A percentile compares a stretch with the other conserved stretches of the same genome.
Evolutionary conservation across 2,329 filamentous ascomycete genomes (phyloP).

Genomic region (Exophiala xenobiotica): DNA sequence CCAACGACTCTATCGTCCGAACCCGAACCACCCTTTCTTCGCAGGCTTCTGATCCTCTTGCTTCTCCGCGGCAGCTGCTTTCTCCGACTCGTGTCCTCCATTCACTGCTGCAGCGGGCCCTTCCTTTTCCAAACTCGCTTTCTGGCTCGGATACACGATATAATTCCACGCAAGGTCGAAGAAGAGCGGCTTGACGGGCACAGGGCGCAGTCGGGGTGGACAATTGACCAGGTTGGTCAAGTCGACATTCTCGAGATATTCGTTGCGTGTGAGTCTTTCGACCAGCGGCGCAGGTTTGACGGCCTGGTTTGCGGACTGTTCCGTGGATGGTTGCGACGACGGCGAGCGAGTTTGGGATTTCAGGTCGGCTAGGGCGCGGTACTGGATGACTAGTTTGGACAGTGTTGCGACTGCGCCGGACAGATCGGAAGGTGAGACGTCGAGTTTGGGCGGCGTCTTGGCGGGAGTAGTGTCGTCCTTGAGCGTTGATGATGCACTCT

Average conservation of each 20-base stretch:
- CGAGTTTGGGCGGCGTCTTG: conserved; percentile 61
- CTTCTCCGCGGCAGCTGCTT: conserved; percentile 30
- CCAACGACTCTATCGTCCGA: conserved; percentile 46
- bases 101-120: conserved; percentile 27
- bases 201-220: conserved; percentile 75
- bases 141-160: conserved; percentile 78
- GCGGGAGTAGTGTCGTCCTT: conserved; percentile 40
- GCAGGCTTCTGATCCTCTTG: conserved; percentile 49
- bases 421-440: conserved; percentile 61
- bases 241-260: conserved; percentile 63
- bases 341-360: conserved; percentile 43
- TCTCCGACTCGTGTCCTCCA: conserved; percentile 33
- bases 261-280: conserved; percentile 74
- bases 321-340: background rate
- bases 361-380: conserved; percentile 82
- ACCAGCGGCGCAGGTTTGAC: conserved; percentile 61
- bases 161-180: conserved; percentile 98
- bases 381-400: conserved; percentile 70
- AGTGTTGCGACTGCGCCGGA: conserved; percentile 62
- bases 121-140: conserved; percentile 16
- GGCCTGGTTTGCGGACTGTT: background rate
- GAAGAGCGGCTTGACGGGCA: conserved; percentile 93
- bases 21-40: conserved; percentile 78
- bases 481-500: conserved; percentile 52
- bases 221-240: conserved; percentile 80